Evolutionary conservation across 305 asterid species (phyloP).

Genomic region (Fraxinus xanthoxyloides): DNA sequence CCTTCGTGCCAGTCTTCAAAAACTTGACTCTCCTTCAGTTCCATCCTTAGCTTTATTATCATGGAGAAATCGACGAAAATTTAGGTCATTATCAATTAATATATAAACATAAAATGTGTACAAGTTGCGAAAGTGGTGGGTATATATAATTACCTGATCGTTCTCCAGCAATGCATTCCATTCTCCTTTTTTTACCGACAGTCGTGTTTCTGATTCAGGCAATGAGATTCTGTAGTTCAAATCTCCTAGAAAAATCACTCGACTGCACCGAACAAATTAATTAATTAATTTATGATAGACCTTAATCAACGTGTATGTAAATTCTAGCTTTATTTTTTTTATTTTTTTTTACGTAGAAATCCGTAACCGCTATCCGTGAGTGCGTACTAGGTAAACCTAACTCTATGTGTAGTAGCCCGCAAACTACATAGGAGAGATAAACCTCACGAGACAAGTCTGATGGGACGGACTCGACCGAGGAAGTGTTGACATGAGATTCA

Average conservation of each 20-base stretch:
- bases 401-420: no score
- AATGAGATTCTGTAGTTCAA: conserved; percentile 60
- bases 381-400: no score
- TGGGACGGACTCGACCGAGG: no score
- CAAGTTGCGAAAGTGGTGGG: neutral
- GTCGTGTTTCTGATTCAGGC: conserved; percentile 51
- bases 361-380: no score
- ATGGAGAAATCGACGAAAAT: neutral
- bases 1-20: conserved; percentile 69
- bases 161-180: conserved; percentile 51
- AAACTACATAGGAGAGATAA: no score
- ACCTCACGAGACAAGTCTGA: no score
- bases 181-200: conserved; percentile 36
- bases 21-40: conserved; percentile 49
- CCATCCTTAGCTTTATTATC: conserved; percentile 43
- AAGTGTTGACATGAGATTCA: no score
- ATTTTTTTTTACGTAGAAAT: no score
- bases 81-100: neutral
- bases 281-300: neutral
- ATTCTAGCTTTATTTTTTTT: neutral
- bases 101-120: neutral
- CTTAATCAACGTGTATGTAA: neutral
- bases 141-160: conserved; percentile 45
- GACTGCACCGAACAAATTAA: conserved; percentile 36
- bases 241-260: conserved; percentile 62